These are phyloP conservation scores for Friedmanniomyces simplex DNA, from an alignment of 495 filamentous ascomycete species.

Conservation along the genomic window DNA sequence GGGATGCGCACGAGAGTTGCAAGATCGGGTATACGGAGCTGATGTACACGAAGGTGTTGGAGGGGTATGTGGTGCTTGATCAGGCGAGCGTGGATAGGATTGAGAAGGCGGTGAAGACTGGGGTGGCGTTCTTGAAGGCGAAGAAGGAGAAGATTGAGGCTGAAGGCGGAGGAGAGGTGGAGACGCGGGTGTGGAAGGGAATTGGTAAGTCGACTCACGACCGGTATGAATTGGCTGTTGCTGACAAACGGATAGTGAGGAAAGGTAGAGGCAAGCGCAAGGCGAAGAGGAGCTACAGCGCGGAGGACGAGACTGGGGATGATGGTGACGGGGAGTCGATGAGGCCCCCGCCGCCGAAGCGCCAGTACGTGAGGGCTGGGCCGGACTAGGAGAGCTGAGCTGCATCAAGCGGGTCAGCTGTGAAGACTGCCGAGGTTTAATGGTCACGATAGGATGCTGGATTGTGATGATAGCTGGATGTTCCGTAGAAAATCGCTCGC, in stretches of 20 bases:
- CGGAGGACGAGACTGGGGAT: neutral
- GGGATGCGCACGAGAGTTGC: neutral
- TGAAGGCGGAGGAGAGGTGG: neutral
- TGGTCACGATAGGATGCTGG: no score
- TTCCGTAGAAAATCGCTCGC: no score
- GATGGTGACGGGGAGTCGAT: neutral
- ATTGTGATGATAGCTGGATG: no score
- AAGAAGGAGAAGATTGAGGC: neutral
- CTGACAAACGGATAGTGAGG: no score
- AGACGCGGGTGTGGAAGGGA: no score
- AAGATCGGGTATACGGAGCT: neutral
- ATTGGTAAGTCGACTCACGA: no score
- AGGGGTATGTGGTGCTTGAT: neutral
- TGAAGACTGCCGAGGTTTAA: no score
- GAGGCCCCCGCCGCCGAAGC: neutral
- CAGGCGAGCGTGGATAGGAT: slow-evolving; percentile 1
- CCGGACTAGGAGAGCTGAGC: neutral
- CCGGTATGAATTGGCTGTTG: no score
- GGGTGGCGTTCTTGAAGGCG: neutral
- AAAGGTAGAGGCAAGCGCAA: no score
- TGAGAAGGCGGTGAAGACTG: neutral
- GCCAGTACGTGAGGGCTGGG: neutral
- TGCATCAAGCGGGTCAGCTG: no score
- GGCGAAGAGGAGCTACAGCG: no score
- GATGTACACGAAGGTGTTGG: neutral